These are phyloP conservation scores for Phytopythium boreale DNA, from an alignment of 352 stramenopile species.

Conservation along the genomic window DNA sequence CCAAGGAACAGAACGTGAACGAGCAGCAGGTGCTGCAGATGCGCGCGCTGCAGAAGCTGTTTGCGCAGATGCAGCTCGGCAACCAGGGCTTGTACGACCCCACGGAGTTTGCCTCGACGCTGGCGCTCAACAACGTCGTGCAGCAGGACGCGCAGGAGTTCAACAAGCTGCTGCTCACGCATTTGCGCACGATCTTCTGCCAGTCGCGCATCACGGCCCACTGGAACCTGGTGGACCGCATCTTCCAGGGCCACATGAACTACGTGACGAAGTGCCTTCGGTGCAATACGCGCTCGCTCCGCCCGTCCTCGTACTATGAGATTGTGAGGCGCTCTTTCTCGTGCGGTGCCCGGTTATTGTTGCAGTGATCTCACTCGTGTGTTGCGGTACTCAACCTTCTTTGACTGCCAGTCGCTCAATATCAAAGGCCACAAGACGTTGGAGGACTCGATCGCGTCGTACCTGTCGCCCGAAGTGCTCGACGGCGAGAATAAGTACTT, in stretches of 20 bases:
- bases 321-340: conserved; percentile 37
- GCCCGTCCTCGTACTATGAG: conserved; percentile 77
- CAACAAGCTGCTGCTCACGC: conserved; percentile 78
- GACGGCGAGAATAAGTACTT: conserved; percentile 89
- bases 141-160: conserved; percentile 91
- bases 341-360: background rate
- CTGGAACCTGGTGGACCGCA: conserved; percentile 62
- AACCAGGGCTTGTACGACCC: conserved; percentile 71
- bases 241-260: conserved; percentile 82
- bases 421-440: conserved; percentile 82
- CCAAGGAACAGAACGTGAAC: conserved; percentile 41
- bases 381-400: background rate
- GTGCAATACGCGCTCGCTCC: conserved; percentile 63
- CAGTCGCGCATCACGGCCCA: conserved; percentile 54
- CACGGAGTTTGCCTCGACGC: conserved; percentile 69
- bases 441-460: conserved; percentile 65
- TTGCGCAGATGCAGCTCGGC: conserved; percentile 80
- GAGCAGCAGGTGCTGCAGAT: conserved; percentile 67
- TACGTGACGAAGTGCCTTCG: conserved; percentile 83
- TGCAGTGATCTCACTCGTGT: background rate
- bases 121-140: conserved; percentile 77
- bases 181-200: conserved; percentile 74
- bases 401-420: conserved; percentile 55
- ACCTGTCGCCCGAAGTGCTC: conserved; percentile 68
- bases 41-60: conserved; percentile 79